phyloP scores from a whole-genome alignment of 2,329 filamentous ascomycete genomes.

The Passalora sequoiae region DNA sequence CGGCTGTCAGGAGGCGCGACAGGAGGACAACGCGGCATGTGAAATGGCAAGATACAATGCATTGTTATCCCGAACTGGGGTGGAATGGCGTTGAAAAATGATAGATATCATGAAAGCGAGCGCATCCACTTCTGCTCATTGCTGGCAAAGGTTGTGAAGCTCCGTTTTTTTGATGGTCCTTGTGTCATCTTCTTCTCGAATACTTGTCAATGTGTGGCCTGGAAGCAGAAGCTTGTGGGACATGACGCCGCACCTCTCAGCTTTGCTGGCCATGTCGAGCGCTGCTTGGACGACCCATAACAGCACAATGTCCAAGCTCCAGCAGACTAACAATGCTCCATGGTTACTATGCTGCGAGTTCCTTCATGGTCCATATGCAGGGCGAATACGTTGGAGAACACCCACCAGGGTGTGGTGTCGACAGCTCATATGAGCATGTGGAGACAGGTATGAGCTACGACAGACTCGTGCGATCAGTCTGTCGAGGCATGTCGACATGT shows the following conservation, averaged over 20 bases:
- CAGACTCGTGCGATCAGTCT: conserved; percentile 12
- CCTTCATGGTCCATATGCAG: not conserved
- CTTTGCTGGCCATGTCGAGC: not conserved
- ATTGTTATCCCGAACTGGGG: conserved; percentile 8
- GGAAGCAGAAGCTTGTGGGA: conserved; percentile 4
- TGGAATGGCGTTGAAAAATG: conserved; percentile 23
- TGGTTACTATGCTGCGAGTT: not conserved
- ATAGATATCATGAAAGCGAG: conserved; percentile 22
- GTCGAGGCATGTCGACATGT: not conserved
- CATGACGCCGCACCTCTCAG: conserved; percentile 14
- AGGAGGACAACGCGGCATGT: not conserved
- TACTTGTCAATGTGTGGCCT: not conserved
- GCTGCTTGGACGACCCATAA: no score
- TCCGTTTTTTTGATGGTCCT: not conserved
- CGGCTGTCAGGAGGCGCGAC: not conserved
- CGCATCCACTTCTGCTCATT: not conserved
- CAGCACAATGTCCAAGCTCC: not conserved
- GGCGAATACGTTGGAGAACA: no score
- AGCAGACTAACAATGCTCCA: conserved; percentile 1
- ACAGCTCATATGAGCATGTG: conserved; percentile 10
- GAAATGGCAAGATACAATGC: conserved; percentile 9
- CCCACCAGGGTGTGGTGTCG: not conserved
- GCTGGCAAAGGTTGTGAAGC: no score
- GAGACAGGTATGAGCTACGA: conserved; percentile 15
- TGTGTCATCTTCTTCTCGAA: conserved; percentile 2